Evolutionary conservation across 352 stramenopile species (phyloP).

Genomic region (Phytopythium sindhum): DNA sequence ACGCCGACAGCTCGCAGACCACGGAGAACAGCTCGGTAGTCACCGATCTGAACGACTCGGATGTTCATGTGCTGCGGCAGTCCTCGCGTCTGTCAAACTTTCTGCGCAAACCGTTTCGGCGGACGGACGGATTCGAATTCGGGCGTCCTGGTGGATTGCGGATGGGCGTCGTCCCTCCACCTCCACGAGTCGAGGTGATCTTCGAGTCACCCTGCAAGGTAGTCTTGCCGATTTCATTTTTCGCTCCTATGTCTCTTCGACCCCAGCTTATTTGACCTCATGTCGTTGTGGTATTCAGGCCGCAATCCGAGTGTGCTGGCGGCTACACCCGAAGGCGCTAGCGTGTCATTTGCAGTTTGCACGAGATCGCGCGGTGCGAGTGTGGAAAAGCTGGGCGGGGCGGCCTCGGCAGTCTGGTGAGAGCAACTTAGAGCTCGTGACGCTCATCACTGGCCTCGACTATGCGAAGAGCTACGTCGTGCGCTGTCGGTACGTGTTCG

Average conservation of each 20-base stretch:
- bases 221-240: not conserved
- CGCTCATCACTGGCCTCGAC: constrained; percentile 67
- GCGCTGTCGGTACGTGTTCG: constrained; percentile 68
- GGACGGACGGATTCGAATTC: constrained; percentile 47
- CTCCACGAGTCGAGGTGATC: constrained; percentile 39
- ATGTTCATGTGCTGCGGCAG: constrained; percentile 43
- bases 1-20: constrained; percentile 62
- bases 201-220: constrained; percentile 69
- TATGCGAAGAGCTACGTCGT: constrained; percentile 74
- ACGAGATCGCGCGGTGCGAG: constrained; percentile 69
- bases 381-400: constrained; percentile 77
- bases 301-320: constrained; percentile 59
- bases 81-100: constrained; percentile 64
- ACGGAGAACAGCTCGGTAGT: constrained; percentile 74
- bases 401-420: constrained; percentile 38
- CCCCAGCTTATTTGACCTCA: constrained; percentile 1
- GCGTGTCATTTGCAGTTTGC: constrained; percentile 69
- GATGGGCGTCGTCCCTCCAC: constrained; percentile 38
- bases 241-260: not conserved
- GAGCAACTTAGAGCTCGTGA: constrained; percentile 51
- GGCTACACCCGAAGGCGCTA: constrained; percentile 43
- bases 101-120: constrained; percentile 65
- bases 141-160: constrained; percentile 34
- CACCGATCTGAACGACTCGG: constrained; percentile 49
- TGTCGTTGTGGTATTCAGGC: constrained; percentile 25